phyloP scores from a whole-genome alignment of 768 basidiomycete species.

The Termitomyces sp. region DNA sequence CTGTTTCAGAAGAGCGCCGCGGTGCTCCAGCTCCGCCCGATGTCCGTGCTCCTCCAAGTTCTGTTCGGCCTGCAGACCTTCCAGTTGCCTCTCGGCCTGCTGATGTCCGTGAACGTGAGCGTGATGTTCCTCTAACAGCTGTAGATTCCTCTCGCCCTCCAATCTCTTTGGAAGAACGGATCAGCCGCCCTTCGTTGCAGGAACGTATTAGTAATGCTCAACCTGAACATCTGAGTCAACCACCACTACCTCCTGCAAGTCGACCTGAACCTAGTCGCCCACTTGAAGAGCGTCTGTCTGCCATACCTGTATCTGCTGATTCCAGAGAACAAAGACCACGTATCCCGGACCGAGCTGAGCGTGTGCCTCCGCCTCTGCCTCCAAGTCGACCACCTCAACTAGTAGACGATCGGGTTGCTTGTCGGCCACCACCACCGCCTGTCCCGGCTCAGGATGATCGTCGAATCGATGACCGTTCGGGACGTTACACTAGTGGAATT shows the following conservation, averaged over 20 bases:
- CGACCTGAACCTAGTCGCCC: constrained; percentile 20
- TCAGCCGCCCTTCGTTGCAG: constrained; percentile 32
- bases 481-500: constrained; percentile 17
- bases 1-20: constrained; percentile 27
- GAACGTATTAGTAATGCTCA: constrained; percentile 32
- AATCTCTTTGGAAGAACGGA: constrained; percentile 36
- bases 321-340: constrained; percentile 19
- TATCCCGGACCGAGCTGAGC: constrained; percentile 15
- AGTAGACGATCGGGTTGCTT: constrained; percentile 11
- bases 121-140: constrained; percentile 11
- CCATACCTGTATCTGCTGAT: constrained; percentile 22
- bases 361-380: constrained; percentile 18
- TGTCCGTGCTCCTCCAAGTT: constrained; percentile 12
- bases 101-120: constrained; percentile 10
- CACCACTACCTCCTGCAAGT: constrained; percentile 10
- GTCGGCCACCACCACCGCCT: constrained; percentile 6
- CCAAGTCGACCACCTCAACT: constrained; percentile 13
- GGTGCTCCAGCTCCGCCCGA: constrained; percentile 6
- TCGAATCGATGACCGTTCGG: constrained; percentile 22
- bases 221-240: constrained; percentile 16
- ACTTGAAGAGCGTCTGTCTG: constrained; percentile 41
- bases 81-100: constrained; percentile 18
- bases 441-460: constrained; percentile 18
- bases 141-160: constrained; percentile 18
- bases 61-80: constrained; percentile 18